Evolutionary conservation across 2,329 filamentous ascomycete genomes (phyloP), one percentile per base, ranked within the genome.

Genomic region (Aspergillus quadricinctus): DNA sequence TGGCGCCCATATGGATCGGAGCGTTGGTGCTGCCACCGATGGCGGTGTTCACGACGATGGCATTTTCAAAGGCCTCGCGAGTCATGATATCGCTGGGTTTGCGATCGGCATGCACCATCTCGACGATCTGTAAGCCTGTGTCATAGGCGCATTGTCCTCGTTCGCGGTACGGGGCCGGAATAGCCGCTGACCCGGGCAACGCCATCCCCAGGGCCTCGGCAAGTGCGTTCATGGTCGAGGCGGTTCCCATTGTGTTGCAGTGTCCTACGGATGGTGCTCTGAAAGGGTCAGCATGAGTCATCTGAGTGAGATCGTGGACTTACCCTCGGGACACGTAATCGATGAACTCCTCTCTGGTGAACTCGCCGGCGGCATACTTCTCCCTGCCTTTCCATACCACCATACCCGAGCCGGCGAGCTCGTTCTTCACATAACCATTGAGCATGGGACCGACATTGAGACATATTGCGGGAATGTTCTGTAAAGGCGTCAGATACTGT

Each of bases 21-120:
- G 81, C 81, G 58, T 84, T 84, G 3, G 81, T 83, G 59, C 78
- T 81, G 14, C 81, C 81, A 27, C 81, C 81, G 53, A 83, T 81
- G 21, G 81, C 81, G 1, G 79, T 80, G 58, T 82, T 83, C 45
- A 75, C 76, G 5, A 79, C 78, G 28, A 84, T 81, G 6, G 79
- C 80, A 57, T 83, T 84, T 67, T 83, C 81, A 55, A 84, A 83
- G 0, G 81, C 80, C 55, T 78, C 67, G 3, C 80, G 72, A 0
- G 81, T 83, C 77, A 83, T 77, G 62, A 83, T 79, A 56, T 83
- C 81, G 59, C 76, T 80, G 2, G 81, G 81, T 57, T 78, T 80
- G 29, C 75, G 71, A 63, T 82, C 77, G 27, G 71, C 65, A 27
- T 73, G 67, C 3, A 81, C 77, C 78, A 81, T 80, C 52, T 78